phyloP scores from a whole-genome alignment of 805 yeast genomes.

The Jamesozyma jinghongensis region DNA sequence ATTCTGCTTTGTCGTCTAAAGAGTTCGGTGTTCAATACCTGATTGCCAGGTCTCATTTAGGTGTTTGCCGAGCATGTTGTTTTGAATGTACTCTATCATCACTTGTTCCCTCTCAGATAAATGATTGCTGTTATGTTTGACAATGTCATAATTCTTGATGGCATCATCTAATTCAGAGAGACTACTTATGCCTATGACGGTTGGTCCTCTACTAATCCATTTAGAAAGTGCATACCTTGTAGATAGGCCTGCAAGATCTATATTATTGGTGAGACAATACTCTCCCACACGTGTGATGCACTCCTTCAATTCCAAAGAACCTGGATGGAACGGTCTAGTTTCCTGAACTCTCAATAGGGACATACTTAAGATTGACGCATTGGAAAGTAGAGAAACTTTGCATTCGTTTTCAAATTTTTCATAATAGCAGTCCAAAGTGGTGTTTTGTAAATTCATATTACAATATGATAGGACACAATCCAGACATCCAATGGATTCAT shows the following conservation, averaged over 20 bases:
- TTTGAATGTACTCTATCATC: slow-evolving; percentile 37
- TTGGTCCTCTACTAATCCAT: slow-evolving; percentile 49
- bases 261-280: slow-evolving; percentile 35
- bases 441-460: slow-evolving; percentile 76
- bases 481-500: slow-evolving; percentile 45
- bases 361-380: slow-evolving; percentile 86
- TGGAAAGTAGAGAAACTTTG: slow-evolving; percentile 50
- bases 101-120: slow-evolving; percentile 36
- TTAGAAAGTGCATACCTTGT: slow-evolving; percentile 60
- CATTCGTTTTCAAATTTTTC: slow-evolving; percentile 44
- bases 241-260: slow-evolving; percentile 75
- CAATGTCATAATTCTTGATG: slow-evolving; percentile 44
- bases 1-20: no score
- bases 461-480: slow-evolving; percentile 75
- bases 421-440: slow-evolving; percentile 38
- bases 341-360: slow-evolving; percentile 61
- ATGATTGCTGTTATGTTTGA: slow-evolving; percentile 25
- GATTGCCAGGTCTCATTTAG: slow-evolving; percentile 60
- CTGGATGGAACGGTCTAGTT: slow-evolving; percentile 78
- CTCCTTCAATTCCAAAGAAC: slow-evolving; percentile 44
- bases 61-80: slow-evolving; percentile 41
- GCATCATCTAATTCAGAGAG: slow-evolving; percentile 58
- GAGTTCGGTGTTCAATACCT: slow-evolving; percentile 12
- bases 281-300: slow-evolving; percentile 37
- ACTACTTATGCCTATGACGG: slow-evolving; percentile 72